Conservation (phyloP, 179 eudicot genomes). For the Heliamphora pulchella region DNA sequence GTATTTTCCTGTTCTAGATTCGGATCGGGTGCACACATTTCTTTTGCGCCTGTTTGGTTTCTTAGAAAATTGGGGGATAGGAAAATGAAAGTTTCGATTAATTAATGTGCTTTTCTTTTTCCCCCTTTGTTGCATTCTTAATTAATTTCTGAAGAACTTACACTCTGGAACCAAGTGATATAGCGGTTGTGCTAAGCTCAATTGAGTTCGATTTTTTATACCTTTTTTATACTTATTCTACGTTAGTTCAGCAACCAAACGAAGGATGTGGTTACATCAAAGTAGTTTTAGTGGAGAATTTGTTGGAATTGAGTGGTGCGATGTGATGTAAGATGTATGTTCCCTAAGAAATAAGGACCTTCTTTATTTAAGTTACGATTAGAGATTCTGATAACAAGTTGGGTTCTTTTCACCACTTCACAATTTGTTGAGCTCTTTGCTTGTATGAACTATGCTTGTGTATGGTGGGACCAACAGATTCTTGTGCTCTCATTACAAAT, state of each 20-base stretch:
- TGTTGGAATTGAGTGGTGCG: slow-evolving; percentile 25
- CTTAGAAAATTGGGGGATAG: background rate
- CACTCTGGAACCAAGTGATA: background rate
- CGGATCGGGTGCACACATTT: slow-evolving; percentile 15
- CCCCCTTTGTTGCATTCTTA: background rate
- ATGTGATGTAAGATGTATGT: slow-evolving; percentile 17
- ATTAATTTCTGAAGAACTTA: background rate
- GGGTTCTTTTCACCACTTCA: slow-evolving; percentile 29
- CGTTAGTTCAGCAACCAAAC: slow-evolving; percentile 5
- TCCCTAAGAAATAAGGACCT: slow-evolving; percentile 4
- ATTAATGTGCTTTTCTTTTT: background rate
- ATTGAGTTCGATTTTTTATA: slow-evolving; percentile 4
- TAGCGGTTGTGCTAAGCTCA: background rate
- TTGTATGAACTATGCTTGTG: slow-evolving; percentile 15
- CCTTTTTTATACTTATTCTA: background rate
- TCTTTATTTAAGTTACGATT: slow-evolving; percentile 17
- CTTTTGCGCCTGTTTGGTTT: slow-evolving; percentile 12
- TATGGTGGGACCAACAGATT: slow-evolving; percentile 40
- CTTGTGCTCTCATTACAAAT: slow-evolving; percentile 48
- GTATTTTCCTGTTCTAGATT: slow-evolving; percentile 19
- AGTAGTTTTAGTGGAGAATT: slow-evolving; percentile 27
- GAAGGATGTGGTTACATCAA: slow-evolving; percentile 19
- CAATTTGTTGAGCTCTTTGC: slow-evolving; percentile 21
- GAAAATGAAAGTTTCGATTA: background rate
- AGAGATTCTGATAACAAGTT: slow-evolving; percentile 19